phyloP scores from a whole-genome alignment of 2,329 filamentous ascomycete species.

The Fusarium oxysporum region DNA sequence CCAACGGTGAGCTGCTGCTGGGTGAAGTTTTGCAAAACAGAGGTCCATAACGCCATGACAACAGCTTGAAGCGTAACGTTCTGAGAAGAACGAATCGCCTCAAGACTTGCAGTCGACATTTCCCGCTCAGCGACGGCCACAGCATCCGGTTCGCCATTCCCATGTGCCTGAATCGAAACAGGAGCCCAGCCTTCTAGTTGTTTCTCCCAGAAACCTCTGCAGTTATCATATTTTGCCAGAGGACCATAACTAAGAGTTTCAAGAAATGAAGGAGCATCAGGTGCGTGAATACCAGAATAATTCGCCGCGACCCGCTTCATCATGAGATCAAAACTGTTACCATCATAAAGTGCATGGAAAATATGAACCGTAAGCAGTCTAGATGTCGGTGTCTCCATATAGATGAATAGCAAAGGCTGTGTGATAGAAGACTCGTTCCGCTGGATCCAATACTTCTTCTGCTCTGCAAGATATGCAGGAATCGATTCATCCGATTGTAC shows the following conservation, averaged over 20 bases:
- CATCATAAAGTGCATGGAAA: conserved; percentile 91
- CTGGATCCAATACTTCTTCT: conserved; percentile 64
- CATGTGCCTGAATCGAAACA: conserved; percentile 30
- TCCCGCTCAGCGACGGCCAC: conserved; percentile 28
- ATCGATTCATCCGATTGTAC: conserved; percentile 47
- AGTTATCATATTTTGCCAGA: conserved; percentile 59
- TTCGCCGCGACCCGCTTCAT: conserved; percentile 64
- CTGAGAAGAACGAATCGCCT: conserved; percentile 66
- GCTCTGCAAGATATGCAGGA: conserved; percentile 49
- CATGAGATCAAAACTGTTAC: conserved; percentile 78
- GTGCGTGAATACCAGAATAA: conserved; percentile 33
- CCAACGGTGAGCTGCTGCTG: conserved; percentile 69
- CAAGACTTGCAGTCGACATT: conserved; percentile 58
- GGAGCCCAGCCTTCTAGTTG: conserved; percentile 58
- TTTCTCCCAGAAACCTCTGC: conserved; percentile 73
- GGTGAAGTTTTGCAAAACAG: conserved; percentile 67
- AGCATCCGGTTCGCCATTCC: neutral
- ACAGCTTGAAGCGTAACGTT: conserved; percentile 84
- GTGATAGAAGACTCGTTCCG: conserved; percentile 55
- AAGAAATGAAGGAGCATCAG: conserved; percentile 67
- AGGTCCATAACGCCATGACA: conserved; percentile 79
- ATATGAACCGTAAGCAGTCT: conserved; percentile 71
- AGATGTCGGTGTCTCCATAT: conserved; percentile 59
- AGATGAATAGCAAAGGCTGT: conserved; percentile 42
- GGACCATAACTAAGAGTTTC: conserved; percentile 78